Base-by-base conservation (phyloP, 1,284 basidiomycete genomes). In the Irpex sp. region DNA sequence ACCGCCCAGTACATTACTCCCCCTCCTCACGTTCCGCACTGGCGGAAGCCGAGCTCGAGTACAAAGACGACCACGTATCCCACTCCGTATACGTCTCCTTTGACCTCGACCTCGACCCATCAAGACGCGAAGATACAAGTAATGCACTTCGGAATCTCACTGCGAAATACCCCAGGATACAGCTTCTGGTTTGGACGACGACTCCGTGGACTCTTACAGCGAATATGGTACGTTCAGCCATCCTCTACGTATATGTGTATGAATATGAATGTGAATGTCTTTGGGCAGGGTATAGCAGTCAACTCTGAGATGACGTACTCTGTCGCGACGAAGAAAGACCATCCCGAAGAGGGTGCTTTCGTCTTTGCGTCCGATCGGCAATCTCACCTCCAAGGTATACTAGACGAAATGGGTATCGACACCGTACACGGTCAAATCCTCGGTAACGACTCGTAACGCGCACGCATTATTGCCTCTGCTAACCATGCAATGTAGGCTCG, bases 141-240 rank as follows among this genome's bases (percentile, higher is more conserved):
- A 53, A 68, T 15, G 58, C 70, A n/a, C 65, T 72, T 17, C 70
- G 70, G 49, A 55, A 68, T 15, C 53, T 72, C 11, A 60, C 70
- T 5, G 59, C 66, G 5, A 63, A 62, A 0, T 59, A 66, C 33
- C 57, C 65, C 31, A 68, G 73, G 15, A 74, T 90, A 2, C 81
- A 83, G 17, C 69, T 97, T 8, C 79, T 95, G 36, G 91, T 98
- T n/a, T 99, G 97, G 97, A 99, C 97, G 1, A 99, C 97, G 0
- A 99, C 97, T 0, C 94, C 97, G 0, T 99, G 97, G 97, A 98
- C 94, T 5, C 78, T 99, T 55, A 94, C 94, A 1, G 94, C 94
- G 0, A 99, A 99, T 72, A 95, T 97, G 90, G 94, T 94, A 68
- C 53, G 82, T 66, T 5, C n/a, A 6, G n/a, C 13, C 50, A 8